Percentiles rank a stretch among this genome's conserved stretches.
These are phyloP conservation scores for Tuber melanosporum DNA, from an alignment of 495 filamentous ascomycete genomes.

Conservation along the genomic window DNA sequence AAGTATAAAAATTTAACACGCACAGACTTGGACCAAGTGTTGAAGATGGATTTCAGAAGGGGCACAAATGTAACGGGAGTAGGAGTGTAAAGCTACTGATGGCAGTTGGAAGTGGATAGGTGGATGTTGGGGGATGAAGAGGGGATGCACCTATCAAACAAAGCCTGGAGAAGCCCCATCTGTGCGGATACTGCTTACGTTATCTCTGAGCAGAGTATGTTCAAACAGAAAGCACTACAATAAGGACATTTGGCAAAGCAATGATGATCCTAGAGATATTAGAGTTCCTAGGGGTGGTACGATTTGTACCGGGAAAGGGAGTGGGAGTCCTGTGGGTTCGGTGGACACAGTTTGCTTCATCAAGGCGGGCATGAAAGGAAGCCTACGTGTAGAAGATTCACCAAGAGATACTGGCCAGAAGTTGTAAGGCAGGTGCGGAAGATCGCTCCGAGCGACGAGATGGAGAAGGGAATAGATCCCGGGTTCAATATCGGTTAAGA, in stretches of 20 bases:
- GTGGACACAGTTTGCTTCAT: neutral
- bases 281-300: constrained; percentile 51
- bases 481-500: constrained; percentile 39
- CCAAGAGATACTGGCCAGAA: constrained; percentile 17
- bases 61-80: constrained; percentile 45
- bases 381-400: constrained; percentile 13
- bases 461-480: constrained; percentile 28
- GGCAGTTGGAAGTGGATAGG: constrained; percentile 66
- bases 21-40: constrained; percentile 47
- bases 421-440: constrained; percentile 39
- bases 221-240: constrained; percentile 82
- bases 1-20: constrained; percentile 24
- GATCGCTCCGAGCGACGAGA: constrained; percentile 31
- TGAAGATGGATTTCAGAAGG: constrained; percentile 51
- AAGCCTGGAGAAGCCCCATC: constrained; percentile 87
- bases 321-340: constrained; percentile 4
- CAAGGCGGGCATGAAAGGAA: constrained; percentile 22
- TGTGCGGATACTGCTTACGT: constrained; percentile 92
- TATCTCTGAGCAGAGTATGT: constrained; percentile 68
- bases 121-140: constrained; percentile 58
- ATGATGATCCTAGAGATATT: constrained; percentile 81
- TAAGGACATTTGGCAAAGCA: constrained; percentile 85
- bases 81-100: constrained; percentile 66
- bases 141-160: constrained; percentile 63
- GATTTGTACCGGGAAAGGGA: constrained; percentile 41